These are phyloP conservation scores for Metrosideros polymorpha DNA, from an alignment of 441 rosid genomes.

Conservation along the genomic window DNA sequence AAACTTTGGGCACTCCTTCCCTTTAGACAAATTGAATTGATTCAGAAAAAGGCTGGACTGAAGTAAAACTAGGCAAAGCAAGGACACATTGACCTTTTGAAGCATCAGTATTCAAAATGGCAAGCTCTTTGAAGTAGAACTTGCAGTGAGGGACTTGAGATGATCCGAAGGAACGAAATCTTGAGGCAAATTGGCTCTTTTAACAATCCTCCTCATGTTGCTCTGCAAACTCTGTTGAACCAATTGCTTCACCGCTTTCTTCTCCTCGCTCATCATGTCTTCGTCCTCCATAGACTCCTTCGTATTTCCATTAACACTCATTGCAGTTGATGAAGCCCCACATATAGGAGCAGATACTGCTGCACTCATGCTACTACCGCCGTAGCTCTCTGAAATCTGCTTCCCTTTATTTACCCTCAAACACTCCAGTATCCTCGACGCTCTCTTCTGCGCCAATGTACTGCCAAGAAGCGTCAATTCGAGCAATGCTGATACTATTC, in stretches of 20 bases:
- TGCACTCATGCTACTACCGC: constrained; percentile 34
- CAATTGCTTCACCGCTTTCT: constrained; percentile 86
- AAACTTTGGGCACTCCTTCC: background rate
- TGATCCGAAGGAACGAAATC: constrained; percentile 93
- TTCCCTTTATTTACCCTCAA: constrained; percentile 86
- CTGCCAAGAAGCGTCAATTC: constrained; percentile 89
- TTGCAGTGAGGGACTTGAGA: constrained; percentile 71
- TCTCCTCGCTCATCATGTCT: constrained; percentile 93
- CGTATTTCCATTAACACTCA: constrained; percentile 19
- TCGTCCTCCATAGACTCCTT: constrained; percentile 48
- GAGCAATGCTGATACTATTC: constrained; percentile 70
- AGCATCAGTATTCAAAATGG: constrained; percentile 51
- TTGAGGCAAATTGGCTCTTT: constrained; percentile 95
- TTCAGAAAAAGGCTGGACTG: background rate
- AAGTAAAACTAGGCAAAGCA: background rate
- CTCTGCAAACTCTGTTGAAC: constrained; percentile 95
- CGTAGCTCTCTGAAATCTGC: constrained; percentile 54
- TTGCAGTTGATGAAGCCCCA: constrained; percentile 48
- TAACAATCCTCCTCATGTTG: constrained; percentile 93
- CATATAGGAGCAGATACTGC: constrained; percentile 86
- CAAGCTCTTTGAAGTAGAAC: constrained; percentile 90
- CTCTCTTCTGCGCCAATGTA: constrained; percentile 90
- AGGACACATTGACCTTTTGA: background rate
- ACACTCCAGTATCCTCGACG: constrained; percentile 81
- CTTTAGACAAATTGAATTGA: background rate